These are phyloP conservation scores for Mediolabrus comicus DNA, from an alignment of 108 stramenopile species.

Conservation along the genomic window DNA sequence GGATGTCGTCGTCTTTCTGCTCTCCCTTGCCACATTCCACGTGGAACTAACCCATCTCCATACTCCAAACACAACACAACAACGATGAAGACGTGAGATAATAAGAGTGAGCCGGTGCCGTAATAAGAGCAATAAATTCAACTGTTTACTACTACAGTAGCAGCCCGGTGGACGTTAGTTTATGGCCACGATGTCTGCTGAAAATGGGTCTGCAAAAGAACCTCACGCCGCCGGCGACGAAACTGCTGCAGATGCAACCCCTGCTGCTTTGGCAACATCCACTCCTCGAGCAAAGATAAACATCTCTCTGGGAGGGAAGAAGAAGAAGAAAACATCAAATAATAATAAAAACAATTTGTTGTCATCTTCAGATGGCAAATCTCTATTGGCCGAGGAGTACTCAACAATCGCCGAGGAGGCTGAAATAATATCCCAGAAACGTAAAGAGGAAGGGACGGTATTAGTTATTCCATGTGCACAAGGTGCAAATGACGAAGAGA, in stretches of 20 bases:
- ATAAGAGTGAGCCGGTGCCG: too few species aligned
- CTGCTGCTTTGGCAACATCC: background rate
- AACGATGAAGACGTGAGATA: too few species aligned
- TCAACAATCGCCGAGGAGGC: slow-evolving; percentile 42
- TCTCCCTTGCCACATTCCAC: too few species aligned
- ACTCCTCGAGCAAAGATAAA: slow-evolving; percentile 21
- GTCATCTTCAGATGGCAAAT: background rate
- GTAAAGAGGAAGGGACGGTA: slow-evolving; percentile 32
- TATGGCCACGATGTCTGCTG: background rate
- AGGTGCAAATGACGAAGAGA: slow-evolving; percentile 11
- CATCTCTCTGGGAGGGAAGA: slow-evolving; percentile 20
- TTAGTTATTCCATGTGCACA: slow-evolving; percentile 43
- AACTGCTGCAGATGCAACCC: background rate
- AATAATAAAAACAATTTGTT: background rate
- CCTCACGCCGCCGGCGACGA: background rate
- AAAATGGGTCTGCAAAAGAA: background rate
- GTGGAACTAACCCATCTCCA: too few species aligned
- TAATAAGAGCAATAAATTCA: too few species aligned
- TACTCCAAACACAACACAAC: too few species aligned
- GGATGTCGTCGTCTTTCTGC: too few species aligned
- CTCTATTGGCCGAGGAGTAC: slow-evolving; percentile 34
- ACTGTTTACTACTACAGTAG: too few species aligned
- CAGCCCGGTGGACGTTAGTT: too few species aligned
- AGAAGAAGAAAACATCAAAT: slow-evolving; percentile 9
- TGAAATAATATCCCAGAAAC: slow-evolving; percentile 29